Evolutionary conservation across 495 filamentous ascomycete species (phyloP), one percentile per base, ranked within the genome.

Genomic region (Patellaria atrata): DNA sequence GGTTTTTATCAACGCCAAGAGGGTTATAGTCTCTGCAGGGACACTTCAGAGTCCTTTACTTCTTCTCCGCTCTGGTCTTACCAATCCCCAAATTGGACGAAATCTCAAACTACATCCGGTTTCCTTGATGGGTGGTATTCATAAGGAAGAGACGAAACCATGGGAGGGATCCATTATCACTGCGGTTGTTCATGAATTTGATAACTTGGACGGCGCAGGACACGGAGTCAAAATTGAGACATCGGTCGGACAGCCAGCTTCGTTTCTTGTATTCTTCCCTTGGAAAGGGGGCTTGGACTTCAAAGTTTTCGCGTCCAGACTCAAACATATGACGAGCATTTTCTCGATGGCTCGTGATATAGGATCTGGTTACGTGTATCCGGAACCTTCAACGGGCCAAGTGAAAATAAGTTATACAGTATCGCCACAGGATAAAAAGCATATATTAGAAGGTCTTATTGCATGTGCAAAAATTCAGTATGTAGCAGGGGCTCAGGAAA

Each of bases 141-240:
- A 73, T 44, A 64, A 76, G 4, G 60, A 84, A 22, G 71, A 75
- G 16, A 56, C 72, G 9, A 67, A 65, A 17, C 78, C 79, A 0
- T 91, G 82, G 82, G 83, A 91, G 65, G 83, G 73, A 13, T 55
- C 63, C 2, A 75, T 79, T 25, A 64, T 96, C 35, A 96, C 86
- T 0, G 66, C 70, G 3, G 71, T 87, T 1, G 73, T 77, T 41
- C 72, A 68, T 22, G 73, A 77, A 28, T 83, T 85, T 38, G 82
- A 92, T 43, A 76, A 94, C 43, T 68, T 85, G 0, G 85, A 93
- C 51, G 70, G 70, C 18, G 59, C 77, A 14, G 81, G 82, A 19
- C 82, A 96, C 44, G 87, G 87, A n/a, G 64, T 62, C 33, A 91
- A 87, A 56, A 57, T 94, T 11, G 79, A 89, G 55, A 60, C 70